phyloP scores from a whole-genome alignment of 192 early-diverging fungal species.

The Coemansia sp. region DNA sequence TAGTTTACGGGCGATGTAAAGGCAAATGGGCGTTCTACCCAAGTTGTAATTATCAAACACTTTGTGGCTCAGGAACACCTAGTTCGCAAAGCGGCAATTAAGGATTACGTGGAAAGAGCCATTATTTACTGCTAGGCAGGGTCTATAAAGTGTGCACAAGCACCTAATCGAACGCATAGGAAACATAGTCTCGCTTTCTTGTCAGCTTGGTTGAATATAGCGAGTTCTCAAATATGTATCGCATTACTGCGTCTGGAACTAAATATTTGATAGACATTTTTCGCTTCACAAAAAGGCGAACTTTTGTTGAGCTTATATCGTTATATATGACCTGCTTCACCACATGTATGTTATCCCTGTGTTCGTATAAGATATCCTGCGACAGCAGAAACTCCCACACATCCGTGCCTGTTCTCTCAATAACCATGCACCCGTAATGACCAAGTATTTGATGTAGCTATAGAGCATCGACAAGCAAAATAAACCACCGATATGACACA shows the following conservation, averaged over 20 bases:
- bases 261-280: conserved; percentile 95
- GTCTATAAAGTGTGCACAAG: neutral
- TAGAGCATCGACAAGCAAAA: neutral
- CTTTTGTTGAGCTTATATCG: conserved; percentile 96
- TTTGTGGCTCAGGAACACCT: neutral
- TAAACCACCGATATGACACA: neutral
- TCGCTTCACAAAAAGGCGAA: conserved; percentile 89
- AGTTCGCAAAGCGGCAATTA: neutral
- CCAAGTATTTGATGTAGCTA: conserved; percentile 86
- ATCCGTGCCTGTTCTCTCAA: conserved; percentile 92
- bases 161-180: conserved; percentile 51
- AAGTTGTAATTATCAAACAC: neutral
- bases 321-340: conserved; percentile 97
- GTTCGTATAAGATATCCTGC: conserved; percentile 85
- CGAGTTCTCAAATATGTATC: conserved; percentile 78
- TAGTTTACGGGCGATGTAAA: neutral
- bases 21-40: neutral
- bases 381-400: conserved; percentile 89
- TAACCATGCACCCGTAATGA: conserved; percentile 87
- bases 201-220: conserved; percentile 67
- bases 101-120: neutral
- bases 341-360: conserved; percentile 86
- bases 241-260: conserved; percentile 85
- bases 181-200: conserved; percentile 55
- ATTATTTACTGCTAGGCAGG: neutral